Base-by-base conservation (phyloP, 441 rosid species). In the Jatropha podagrica region DNA sequence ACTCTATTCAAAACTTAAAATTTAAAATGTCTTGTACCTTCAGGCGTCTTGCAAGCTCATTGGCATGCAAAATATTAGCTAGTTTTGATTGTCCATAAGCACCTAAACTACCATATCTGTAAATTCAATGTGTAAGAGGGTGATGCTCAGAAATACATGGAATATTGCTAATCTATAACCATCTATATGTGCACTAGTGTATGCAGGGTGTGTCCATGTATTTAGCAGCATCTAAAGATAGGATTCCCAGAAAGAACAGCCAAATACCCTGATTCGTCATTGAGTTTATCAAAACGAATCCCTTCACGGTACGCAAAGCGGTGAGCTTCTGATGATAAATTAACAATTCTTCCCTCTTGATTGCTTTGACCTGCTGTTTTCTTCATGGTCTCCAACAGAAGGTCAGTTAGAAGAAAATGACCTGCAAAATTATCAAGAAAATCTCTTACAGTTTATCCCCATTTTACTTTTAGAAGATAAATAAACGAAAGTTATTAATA, bases 371-470 rank as follows among this genome's bases (percentile, higher is more conserved):
- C 62, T 3, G 83, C 79, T 27, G 86, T 79, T 38, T 65, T 77
- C 73, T 85, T 85, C 86, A 85, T 83, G 65, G 70, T 83, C 23
- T 85, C 88, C 65, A 83, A 54, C 62, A 85, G 56, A 54, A 83
- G 88, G 37, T 74, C 74, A 3, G 86, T 83, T 65, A 85, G 55
- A 76, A 85, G 88, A 81, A 85, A 85, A 76, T 85, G 88, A 5
- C 88, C 86, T 85, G 83, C 76, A 78, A 74, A 67, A 54, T 62
- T 7, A 42, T n/a, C 8, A 12, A 38, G 18, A 42, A 62, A 1
- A 40, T 64, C 26, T 26, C 14, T 46, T 13, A 56, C 5, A 48
- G 37, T 49, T 13, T 44, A 37, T 41, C 40, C 26, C 12, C 32
- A 32, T 32, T 9, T 44, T 70, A n/a, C 18, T 4, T 54, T 2